Base-by-base conservation (phyloP, 2,329 filamentous ascomycete genomes). In the Colletotrichum paranaense region DNA sequence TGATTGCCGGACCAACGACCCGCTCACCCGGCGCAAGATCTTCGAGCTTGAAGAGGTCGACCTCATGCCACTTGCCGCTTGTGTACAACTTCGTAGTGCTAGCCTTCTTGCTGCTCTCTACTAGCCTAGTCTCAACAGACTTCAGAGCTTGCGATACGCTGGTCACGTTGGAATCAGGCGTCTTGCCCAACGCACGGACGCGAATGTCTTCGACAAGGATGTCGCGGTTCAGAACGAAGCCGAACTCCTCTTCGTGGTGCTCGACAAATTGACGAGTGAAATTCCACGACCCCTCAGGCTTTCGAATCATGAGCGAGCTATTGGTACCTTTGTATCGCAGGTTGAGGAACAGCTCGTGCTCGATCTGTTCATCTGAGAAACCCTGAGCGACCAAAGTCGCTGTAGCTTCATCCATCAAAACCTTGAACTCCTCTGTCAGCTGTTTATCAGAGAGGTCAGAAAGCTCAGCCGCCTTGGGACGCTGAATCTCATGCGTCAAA, bases 271-370 rank as follows among this genome's bases (percentile, higher is more conserved):
- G 19, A 19, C 42, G 42, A 22, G 19, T 49, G 19, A 49, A 49
- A 19, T 11, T 0, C 42, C 42, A 49, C 7, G 19, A 49, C 8
- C 4, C 42, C 3, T 49, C 88, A 0, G 95, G 94, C 81, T 92
- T 94, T 75, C 96, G 84, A 60, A 97, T 91, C 95, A 98, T 98
- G 52, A 98, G 88, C 1, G 95, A 94, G 11, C 94, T 97, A 79
- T 98, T 95, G 0, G 95, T 97, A 14, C 95, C 95, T 38, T 94
- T 90, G 78, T 98, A 98, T 70, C 95, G 88, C 92, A 98, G 95
- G 80, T 98, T 98, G 68, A 98, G 89, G 79, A 98, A 98, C 79
- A 97, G 93, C 80, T 98, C 95, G 78, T 96, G 97, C 0, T 92
- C 88, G 28, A 98, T 94, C 38, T 94, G 91, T 4, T 89, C 84